phyloP scores from a whole-genome alignment of 2,329 filamentous ascomycete genomes.

The Talaromyces verruculosus region DNA sequence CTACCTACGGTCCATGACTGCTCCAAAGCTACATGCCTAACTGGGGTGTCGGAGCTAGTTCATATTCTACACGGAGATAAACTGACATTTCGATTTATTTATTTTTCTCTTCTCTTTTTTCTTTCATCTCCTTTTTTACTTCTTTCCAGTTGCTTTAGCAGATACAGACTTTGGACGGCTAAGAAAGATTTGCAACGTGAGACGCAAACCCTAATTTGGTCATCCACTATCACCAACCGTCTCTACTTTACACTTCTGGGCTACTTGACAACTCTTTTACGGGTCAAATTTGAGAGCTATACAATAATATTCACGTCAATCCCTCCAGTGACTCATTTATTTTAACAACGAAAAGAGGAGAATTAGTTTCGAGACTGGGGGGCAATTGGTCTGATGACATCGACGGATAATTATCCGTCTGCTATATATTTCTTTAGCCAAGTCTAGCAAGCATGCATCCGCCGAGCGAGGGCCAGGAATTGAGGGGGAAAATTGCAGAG shows the following conservation, averaged over 20 bases:
- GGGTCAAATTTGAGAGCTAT: too few species aligned
- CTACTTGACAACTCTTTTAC: background rate
- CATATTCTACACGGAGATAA: background rate
- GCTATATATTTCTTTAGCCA: background rate
- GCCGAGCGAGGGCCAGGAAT: background rate
- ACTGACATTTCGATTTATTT: background rate
- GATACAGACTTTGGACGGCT: too few species aligned
- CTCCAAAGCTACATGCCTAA: background rate
- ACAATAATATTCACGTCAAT: background rate
- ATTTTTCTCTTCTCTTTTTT: background rate
- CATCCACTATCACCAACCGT: background rate
- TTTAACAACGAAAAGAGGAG: background rate
- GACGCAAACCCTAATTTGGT: slow-evolving; percentile 7
- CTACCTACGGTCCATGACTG: too few species aligned
- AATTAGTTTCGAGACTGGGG: background rate
- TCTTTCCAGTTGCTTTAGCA: background rate
- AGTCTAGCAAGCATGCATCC: slow-evolving; percentile 5
- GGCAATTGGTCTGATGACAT: background rate
- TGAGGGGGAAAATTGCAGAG: background rate
- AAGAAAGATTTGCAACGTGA: too few species aligned
- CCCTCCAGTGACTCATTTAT: background rate
- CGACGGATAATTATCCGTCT: slow-evolving; percentile 15
- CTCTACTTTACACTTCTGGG: background rate
- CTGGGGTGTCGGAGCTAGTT: background rate
- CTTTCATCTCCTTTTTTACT: background rate